phyloP scores from a whole-genome alignment of 768 basidiomycete species.

The Tulasnella sp. region DNA sequence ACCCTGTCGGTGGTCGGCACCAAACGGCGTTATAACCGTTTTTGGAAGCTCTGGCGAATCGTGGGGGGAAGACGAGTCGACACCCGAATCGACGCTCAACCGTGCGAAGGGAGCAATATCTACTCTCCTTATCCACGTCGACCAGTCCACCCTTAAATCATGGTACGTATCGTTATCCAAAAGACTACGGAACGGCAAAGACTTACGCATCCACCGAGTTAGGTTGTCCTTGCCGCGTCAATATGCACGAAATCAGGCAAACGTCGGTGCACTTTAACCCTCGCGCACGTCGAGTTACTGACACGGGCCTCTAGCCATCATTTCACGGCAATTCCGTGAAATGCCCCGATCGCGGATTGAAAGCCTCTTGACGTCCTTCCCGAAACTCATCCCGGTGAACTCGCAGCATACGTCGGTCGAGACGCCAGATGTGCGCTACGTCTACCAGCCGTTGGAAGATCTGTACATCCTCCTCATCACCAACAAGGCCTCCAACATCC shows the following conservation, averaged over 20 bases:
- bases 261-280: slow-evolving; percentile 40
- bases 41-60: too few species aligned
- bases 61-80: too few species aligned
- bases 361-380: slow-evolving; percentile 90
- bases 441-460: slow-evolving; percentile 93
- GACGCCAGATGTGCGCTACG: slow-evolving; percentile 88
- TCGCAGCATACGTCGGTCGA: slow-evolving; percentile 96
- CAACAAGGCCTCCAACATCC: slow-evolving; percentile 96
- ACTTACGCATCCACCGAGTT: background rate
- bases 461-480: slow-evolving; percentile 96
- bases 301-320: slow-evolving; percentile 49
- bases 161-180: background rate
- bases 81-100: too few species aligned
- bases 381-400: slow-evolving; percentile 89
- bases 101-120: background rate
- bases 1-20: too few species aligned
- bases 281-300: background rate
- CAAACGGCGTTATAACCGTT: too few species aligned
- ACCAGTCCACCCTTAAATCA: background rate
- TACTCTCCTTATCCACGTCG: slow-evolving; percentile 3
- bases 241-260: slow-evolving; percentile 93
- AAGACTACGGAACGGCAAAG: background rate
- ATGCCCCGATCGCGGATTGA: slow-evolving; percentile 89
- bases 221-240: slow-evolving; percentile 90
- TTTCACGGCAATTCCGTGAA: slow-evolving; percentile 92